Evolutionary conservation across 148 eudicot species (phyloP).

Genomic region (Fagopyrum tataricum): DNA sequence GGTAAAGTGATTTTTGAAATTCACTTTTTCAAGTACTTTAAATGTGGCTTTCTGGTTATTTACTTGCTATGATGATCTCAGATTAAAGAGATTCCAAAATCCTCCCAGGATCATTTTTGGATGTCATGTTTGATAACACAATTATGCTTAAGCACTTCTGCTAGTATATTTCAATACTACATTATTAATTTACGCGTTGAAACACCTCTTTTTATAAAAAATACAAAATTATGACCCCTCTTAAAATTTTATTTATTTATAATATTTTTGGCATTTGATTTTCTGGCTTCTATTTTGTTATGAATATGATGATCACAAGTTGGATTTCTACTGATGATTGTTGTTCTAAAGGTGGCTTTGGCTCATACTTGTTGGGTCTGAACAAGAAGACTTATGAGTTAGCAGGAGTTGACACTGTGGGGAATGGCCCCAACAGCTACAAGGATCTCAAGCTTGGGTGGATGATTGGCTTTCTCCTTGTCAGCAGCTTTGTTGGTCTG

Average conservation of each 20-base stretch:
- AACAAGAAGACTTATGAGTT: conserved; percentile 70
- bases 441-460: conserved; percentile 60
- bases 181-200: too few species aligned
- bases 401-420: conserved; percentile 50
- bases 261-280: too few species aligned
- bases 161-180: too few species aligned
- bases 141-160: too few species aligned
- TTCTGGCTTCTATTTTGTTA: too few species aligned
- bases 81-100: too few species aligned
- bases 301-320: not conserved
- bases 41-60: not conserved
- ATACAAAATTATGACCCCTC: too few species aligned
- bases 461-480: conserved; percentile 64
- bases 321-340: conserved; percentile 5
- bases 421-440: conserved; percentile 56
- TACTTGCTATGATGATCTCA: too few species aligned
- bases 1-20: conserved; percentile 25
- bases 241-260: too few species aligned
- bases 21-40: not conserved
- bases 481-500: conserved; percentile 75
- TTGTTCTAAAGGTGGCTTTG: conserved; percentile 58
- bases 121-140: not conserved
- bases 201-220: too few species aligned
- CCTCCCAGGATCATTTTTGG: not conserved
- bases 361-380: conserved; percentile 67